Evolutionary conservation across 768 basidiomycete genomes (phyloP).

Genomic region (Strobilomyces confusus): DNA sequence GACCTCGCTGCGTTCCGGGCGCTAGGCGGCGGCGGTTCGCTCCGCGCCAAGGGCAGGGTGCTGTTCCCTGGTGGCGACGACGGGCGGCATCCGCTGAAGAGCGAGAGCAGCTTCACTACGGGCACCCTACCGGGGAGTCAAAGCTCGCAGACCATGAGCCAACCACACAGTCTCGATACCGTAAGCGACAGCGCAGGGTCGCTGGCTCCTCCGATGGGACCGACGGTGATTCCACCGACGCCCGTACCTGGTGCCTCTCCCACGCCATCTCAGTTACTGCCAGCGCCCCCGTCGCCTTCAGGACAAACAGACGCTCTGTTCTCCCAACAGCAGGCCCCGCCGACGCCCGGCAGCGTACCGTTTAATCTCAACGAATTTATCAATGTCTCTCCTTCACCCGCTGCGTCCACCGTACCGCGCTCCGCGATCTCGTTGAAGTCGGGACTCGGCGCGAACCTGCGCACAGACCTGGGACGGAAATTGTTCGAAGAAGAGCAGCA

Average conservation of each 20-base stretch:
- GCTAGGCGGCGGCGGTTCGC: conserved; percentile 42
- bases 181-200: conserved; percentile 12
- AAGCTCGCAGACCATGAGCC: conserved; percentile 19
- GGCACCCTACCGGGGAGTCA: conserved; percentile 27
- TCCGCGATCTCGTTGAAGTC: conserved; percentile 31
- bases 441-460: conserved; percentile 46
- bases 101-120: conserved; percentile 25
- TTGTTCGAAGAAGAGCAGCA: conserved; percentile 70
- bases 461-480: conserved; percentile 62
- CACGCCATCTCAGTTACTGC: conserved; percentile 23
- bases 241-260: conserved; percentile 27
- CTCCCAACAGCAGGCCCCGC: conserved; percentile 31
- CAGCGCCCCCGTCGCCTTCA: conserved; percentile 24
- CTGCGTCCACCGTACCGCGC: conserved; percentile 32
- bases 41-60: conserved; percentile 64
- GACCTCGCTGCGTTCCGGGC: conserved; percentile 56
- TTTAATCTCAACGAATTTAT: conserved; percentile 74
- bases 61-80: conserved; percentile 52
- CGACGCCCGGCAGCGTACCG: conserved; percentile 34
- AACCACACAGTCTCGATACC: conserved; percentile 16
- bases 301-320: conserved; percentile 18
- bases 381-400: conserved; percentile 66
- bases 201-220: conserved; percentile 28
- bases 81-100: conserved; percentile 24
- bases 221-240: conserved; percentile 33